Conservation (phyloP, 2,329 filamentous ascomycete species). For the Diplodia scrobiculata region DNA sequence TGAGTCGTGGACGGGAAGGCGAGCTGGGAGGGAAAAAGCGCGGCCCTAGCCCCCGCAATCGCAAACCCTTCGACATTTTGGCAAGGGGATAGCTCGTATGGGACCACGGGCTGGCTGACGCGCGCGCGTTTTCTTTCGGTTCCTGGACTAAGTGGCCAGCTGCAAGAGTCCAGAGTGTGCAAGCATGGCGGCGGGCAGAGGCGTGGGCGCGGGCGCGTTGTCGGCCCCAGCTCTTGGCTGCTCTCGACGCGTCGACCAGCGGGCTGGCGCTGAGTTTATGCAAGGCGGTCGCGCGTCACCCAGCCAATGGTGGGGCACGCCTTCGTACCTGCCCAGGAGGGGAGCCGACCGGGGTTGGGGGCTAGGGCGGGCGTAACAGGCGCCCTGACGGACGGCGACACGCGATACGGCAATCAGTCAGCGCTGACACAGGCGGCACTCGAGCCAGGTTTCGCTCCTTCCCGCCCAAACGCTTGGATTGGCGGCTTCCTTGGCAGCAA, state of each 20-base stretch:
- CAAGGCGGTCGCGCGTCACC: slow-evolving; percentile 22
- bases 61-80: neutral
- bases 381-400: neutral
- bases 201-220: neutral
- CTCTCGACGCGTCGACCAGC: slow-evolving; percentile 15
- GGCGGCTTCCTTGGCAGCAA: slow-evolving; percentile 2
- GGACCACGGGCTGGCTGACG: neutral
- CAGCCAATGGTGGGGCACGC: slow-evolving; percentile 21
- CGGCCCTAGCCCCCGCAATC: neutral
- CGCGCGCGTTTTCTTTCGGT: neutral
- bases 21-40: neutral
- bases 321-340: slow-evolving; percentile 23
- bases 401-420: neutral
- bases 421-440: neutral
- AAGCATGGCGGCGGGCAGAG: neutral
- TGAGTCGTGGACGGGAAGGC: neutral
- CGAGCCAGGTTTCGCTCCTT: neutral
- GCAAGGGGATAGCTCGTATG: neutral
- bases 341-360: neutral
- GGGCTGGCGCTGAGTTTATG: slow-evolving; percentile 16
- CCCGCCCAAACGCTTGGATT: neutral
- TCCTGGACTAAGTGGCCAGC: neutral
- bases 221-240: neutral
- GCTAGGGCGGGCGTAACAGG: neutral
- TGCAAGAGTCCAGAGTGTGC: neutral